Conservation (phyloP, 208 protist genomes). For the Trypanosoma caninum region DNA sequence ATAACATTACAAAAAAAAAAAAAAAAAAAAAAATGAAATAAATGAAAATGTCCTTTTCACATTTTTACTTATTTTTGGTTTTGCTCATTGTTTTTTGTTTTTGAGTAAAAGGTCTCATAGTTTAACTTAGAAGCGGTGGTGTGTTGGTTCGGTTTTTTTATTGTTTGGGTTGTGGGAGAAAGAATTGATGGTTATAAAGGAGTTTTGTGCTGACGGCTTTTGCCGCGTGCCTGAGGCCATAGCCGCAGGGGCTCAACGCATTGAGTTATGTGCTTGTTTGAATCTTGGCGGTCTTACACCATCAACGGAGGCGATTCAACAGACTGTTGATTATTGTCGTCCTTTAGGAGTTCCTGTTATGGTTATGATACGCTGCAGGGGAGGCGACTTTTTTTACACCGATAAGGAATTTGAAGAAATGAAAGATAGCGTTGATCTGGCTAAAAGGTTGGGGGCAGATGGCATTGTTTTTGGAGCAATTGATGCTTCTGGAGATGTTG, state of each 20-base stretch:
- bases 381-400: constrained; percentile 10
- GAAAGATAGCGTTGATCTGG: constrained; percentile 2
- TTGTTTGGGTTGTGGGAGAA: too few species aligned
- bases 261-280: constrained; percentile 10
- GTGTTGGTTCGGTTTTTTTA: too few species aligned
- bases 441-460: constrained; percentile 5
- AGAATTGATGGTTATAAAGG: constrained; percentile 8
- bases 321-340: constrained; percentile 11
- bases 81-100: too few species aligned
- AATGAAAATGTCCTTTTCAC: too few species aligned
- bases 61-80: too few species aligned
- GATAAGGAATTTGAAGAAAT: constrained; percentile 10
- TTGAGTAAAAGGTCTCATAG: too few species aligned
- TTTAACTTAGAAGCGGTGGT: too few species aligned
- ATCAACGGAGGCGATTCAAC: neutral
- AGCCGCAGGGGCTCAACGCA: neutral
- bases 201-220: constrained; percentile 16
- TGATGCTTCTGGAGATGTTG: constrained; percentile 5
- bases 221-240: constrained; percentile 2
- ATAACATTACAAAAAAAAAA: too few species aligned
- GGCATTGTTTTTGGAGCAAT: constrained; percentile 16
- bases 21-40: too few species aligned
- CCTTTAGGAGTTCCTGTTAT: constrained; percentile 6
- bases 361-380: constrained; percentile 16
- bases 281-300: constrained; percentile 12